A percentile compares a stretch with the other conserved stretches of the same genome.
Evolutionary conservation across 2,329 filamentous ascomycete genomes (phyloP).

Genomic region (Botrytis elliptica): DNA sequence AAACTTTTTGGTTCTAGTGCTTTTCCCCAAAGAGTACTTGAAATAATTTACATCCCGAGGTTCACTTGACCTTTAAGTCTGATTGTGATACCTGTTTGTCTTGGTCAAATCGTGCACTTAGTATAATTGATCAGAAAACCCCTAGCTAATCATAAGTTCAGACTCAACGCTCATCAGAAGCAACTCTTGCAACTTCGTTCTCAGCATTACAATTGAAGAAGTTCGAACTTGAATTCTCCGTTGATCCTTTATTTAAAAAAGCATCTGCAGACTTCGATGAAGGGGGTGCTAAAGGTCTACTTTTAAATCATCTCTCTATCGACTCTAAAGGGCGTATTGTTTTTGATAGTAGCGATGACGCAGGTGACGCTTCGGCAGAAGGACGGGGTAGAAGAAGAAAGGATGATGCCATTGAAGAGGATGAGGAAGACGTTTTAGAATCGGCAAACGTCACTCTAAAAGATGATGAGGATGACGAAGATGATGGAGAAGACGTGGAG

Average conservation of each 20-base stretch:
- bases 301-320: constrained; percentile 96
- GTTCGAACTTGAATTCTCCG: constrained; percentile 93
- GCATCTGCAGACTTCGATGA: constrained; percentile 98
- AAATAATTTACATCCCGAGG: background rate
- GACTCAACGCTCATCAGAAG: constrained; percentile 78
- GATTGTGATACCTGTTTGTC: background rate
- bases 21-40: background rate
- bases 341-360: constrained; percentile 95
- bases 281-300: constrained; percentile 89
- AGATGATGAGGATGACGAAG: constrained; percentile 47
- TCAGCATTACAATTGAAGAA: constrained; percentile 90
- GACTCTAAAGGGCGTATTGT: constrained; percentile 90
- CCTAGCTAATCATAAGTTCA: constrained; percentile 35
- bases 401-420: constrained; percentile 65
- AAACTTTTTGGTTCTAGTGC: background rate
- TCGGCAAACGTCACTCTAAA: constrained; percentile 39
- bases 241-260: constrained; percentile 99
- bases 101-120: no score
- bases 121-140: background rate
- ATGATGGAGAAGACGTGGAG: constrained; percentile 60
- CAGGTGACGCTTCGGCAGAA: constrained; percentile 51
- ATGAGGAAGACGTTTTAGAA: constrained; percentile 44
- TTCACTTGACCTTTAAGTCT: background rate
- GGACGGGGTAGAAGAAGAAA: constrained; percentile 35
- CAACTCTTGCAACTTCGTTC: constrained; percentile 89